Base-by-base conservation (phyloP, 768 basidiomycete species). In the Chlorophyllum brunneum region DNA sequence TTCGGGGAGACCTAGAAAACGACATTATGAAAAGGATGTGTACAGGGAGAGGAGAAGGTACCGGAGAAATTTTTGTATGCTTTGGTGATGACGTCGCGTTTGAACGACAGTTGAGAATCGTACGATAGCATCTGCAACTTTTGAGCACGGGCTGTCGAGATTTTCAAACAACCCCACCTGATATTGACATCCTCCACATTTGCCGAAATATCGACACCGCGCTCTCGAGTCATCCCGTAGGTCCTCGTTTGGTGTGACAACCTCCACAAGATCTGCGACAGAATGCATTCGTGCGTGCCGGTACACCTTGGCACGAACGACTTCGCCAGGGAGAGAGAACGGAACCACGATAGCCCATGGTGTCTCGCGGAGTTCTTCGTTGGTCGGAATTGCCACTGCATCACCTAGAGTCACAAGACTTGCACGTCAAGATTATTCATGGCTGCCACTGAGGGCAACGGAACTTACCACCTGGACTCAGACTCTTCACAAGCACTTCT, bases 111-210 rank as follows among this genome's bases (percentile, higher is more conserved):
- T 61, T 98, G 97, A 2, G 76, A 82, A 23, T 86, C 82, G 59
- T 95, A 97, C 0, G 93, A 83, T 1, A 98, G 73, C 86, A 92
- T 92, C 83, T 93, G 44, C 7, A 20, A 15, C 24, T 37, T n/a
- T 11, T 55, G n/a, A 56, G 48, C 23, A 29, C 18, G 8, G 20
- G 29, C 29, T 27, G 11, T 33, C 4, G 34, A 36, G 13, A 30
- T 37, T 15, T 31, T 34, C 13, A 42, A 31, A 5, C n/a, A 15
- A 48, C 59, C 70, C 13, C 34, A 87, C 91, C 74, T 97, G 94
- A 65, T 93, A 92, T 67, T 98, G 95, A 65, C 95, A 99, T 1
- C 95, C 95, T 0, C 82, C 90, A 67, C 95, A 98, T 33, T 70
- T 73, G 0, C 88, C 88, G 71, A 97, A 98, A 65, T 98, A 94